Conservation (phyloP, 31 red algal genomes). For the Odonthalia washingtoniensis region DNA sequence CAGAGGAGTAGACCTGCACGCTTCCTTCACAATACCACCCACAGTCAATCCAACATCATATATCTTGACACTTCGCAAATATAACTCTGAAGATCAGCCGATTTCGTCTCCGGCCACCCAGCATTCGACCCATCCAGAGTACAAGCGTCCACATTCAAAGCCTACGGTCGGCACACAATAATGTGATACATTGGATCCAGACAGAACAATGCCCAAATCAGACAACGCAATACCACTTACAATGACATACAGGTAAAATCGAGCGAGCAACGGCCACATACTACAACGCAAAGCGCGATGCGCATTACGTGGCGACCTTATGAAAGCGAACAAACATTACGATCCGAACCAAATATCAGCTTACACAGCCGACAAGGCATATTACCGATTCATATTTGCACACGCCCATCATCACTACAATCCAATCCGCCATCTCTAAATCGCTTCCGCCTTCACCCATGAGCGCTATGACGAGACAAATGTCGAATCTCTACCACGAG, state of each 20-base stretch:
- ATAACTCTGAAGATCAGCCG: neutral
- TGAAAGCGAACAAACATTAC: conserved; percentile 23
- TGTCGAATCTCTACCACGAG: no score
- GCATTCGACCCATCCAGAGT: neutral
- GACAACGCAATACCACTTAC: conserved; percentile 29
- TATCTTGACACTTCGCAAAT: neutral
- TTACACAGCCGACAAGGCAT: conserved; percentile 22
- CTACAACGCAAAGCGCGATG: conserved; percentile 11
- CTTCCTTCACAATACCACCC: neutral
- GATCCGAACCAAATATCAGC: conserved; percentile 24
- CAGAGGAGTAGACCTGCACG: neutral
- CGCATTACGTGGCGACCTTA: conserved; percentile 33
- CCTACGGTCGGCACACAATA: neutral
- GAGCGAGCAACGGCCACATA: neutral
- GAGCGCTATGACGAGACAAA: conserved; percentile 9
- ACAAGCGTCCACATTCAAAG: neutral
- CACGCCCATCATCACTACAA: conserved; percentile 9
- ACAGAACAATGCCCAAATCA: neutral
- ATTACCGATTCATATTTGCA: neutral
- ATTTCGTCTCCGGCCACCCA: neutral
- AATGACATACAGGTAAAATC: no score
- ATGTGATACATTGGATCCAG: neutral
- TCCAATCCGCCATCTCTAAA: conserved; percentile 18
- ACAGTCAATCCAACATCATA: neutral
- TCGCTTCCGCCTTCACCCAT: conserved; percentile 23